Evolutionary conservation across 345 rosid genomes (phyloP).

Genomic region (Erodium maritimum): DNA sequence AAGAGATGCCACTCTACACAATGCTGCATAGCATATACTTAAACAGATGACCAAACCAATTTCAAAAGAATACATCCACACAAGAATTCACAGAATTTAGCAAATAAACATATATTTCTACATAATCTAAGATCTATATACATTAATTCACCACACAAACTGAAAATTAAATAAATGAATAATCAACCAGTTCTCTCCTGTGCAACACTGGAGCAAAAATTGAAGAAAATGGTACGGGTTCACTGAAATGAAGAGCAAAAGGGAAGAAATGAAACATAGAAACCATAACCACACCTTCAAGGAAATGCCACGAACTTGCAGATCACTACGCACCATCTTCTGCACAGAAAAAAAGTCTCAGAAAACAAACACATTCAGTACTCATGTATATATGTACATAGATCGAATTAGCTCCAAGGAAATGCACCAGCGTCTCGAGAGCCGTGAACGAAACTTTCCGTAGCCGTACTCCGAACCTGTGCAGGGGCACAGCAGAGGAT

Average conservation of each 20-base stretch:
- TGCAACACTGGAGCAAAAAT: not conserved
- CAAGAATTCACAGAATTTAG: not conserved
- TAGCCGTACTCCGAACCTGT: conserved; percentile 25
- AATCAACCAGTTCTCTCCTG: not conserved
- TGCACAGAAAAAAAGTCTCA: conserved; percentile 17
- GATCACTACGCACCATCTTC: conserved; percentile 28
- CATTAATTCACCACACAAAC: not conserved
- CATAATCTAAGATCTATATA: not conserved
- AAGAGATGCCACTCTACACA: not conserved
- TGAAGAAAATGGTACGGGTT: not conserved
- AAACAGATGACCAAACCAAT: not conserved
- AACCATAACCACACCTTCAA: conserved; percentile 33
- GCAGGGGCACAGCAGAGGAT: conserved; percentile 39
- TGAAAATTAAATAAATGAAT: not conserved
- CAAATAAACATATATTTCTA: no score
- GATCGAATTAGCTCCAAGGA: not conserved
- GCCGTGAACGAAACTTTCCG: conserved; percentile 19
- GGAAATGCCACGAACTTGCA: conserved; percentile 15
- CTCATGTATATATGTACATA: not conserved
- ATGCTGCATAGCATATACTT: not conserved
- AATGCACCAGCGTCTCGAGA: not conserved
- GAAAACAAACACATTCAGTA: not conserved
- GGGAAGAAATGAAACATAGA: not conserved
- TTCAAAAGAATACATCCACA: not conserved
- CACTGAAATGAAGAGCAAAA: no score